Percentiles rank a stretch among this genome's conserved stretches.
Evolutionary conservation across 441 rosid genomes (phyloP).

Genomic region (Bocquillonia castaneifolia): DNA sequence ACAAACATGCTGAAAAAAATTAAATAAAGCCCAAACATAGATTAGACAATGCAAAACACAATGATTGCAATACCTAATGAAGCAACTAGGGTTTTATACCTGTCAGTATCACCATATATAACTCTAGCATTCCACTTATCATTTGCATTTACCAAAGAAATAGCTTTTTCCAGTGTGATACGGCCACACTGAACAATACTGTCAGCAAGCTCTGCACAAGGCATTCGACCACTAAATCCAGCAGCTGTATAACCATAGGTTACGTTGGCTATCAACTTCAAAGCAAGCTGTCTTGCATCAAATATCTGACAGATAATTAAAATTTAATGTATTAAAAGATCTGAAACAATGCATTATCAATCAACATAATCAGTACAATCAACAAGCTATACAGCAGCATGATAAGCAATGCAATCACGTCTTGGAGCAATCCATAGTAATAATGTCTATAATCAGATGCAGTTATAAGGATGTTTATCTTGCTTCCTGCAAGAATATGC

Average conservation of each 20-base stretch:
- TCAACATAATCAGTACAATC: not conserved
- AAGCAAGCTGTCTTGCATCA: slow-evolving; percentile 97
- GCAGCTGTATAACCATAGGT: slow-evolving; percentile 99
- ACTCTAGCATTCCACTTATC: slow-evolving; percentile 79
- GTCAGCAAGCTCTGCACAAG: slow-evolving; percentile 98
- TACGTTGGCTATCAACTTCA: slow-evolving; percentile 96
- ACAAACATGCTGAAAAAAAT: slow-evolving; percentile 97
- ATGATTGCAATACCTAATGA: not conserved
- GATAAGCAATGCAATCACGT: not conserved
- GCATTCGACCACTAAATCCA: slow-evolving; percentile 99
- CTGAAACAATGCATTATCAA: slow-evolving; percentile 7
- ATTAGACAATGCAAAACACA: slow-evolving; percentile 15
- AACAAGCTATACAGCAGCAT: slow-evolving; percentile 9
- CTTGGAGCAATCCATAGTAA: not conserved
- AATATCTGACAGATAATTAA: slow-evolving; percentile 63
- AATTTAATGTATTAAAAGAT: slow-evolving; percentile 14
- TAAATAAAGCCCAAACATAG: slow-evolving; percentile 19
- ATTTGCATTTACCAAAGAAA: slow-evolving; percentile 66
- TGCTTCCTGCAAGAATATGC: not conserved
- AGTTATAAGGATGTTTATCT: not conserved
- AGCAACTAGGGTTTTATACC: slow-evolving; percentile 35
- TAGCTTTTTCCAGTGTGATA: slow-evolving; percentile 83
- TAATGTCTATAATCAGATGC: not conserved
- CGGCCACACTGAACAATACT: slow-evolving; percentile 99
- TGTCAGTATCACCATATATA: slow-evolving; percentile 95